Conservation (phyloP, 1,284 basidiomycete genomes). For the Hymenochaete sp. region DNA sequence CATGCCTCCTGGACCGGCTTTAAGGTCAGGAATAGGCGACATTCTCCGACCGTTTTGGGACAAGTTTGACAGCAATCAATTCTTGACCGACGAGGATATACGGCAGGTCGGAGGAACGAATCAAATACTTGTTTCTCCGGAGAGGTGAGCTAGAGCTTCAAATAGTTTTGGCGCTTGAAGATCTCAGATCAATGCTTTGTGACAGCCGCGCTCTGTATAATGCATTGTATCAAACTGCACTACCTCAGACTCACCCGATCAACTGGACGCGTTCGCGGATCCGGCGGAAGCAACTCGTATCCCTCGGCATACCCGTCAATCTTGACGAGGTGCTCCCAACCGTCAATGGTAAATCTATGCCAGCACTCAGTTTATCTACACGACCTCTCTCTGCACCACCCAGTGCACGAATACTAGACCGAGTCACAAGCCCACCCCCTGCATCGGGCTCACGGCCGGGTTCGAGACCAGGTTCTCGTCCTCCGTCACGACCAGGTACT, state of each 20-base stretch:
- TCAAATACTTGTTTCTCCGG: constrained; percentile 65
- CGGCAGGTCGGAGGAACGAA: constrained; percentile 71
- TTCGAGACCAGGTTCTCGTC: constrained; percentile 25
- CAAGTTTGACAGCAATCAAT: constrained; percentile 36
- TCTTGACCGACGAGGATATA: constrained; percentile 63
- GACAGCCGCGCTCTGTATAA: constrained; percentile 70
- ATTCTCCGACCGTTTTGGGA: constrained; percentile 63
- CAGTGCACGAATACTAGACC: constrained; percentile 37
- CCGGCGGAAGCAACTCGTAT: constrained; percentile 79
- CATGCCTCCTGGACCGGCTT: constrained; percentile 44
- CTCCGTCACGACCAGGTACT: constrained; percentile 41
- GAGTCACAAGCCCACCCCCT: constrained; percentile 30
- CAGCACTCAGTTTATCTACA: constrained; percentile 75
- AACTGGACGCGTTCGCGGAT: constrained; percentile 89
- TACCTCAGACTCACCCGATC: constrained; percentile 65
- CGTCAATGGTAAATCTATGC: constrained; percentile 60
- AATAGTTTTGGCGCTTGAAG: not conserved
- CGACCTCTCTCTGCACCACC: constrained; percentile 73
- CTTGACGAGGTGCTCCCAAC: constrained; percentile 84
- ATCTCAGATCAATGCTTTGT: not conserved
- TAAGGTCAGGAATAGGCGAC: constrained; percentile 55
- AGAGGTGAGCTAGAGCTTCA: constrained; percentile 46
- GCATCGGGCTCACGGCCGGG: constrained; percentile 34
- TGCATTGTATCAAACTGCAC: constrained; percentile 48
- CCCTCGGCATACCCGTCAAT: constrained; percentile 87